A percentile compares a stretch with the other conserved stretches of the same genome.
Evolutionary conservation across 2,329 filamentous ascomycete genomes (phyloP).

Genomic region (Fusarium mexicanum): DNA sequence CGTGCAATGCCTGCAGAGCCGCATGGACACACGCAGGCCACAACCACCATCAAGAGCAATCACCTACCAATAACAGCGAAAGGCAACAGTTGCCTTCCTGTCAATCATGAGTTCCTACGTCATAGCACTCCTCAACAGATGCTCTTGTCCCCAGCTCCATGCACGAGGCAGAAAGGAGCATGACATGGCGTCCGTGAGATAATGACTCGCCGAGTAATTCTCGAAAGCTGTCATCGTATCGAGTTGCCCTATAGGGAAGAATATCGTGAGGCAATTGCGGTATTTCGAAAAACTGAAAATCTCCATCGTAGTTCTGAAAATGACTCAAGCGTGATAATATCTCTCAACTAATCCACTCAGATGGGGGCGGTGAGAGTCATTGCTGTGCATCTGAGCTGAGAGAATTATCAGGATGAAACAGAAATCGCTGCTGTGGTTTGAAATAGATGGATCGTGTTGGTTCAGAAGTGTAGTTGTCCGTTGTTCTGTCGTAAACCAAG

Average conservation of each 20-base stretch:
- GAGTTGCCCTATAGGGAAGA: not conserved
- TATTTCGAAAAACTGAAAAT: not conserved
- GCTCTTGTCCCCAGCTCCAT: not conserved
- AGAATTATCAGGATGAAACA: not conserved
- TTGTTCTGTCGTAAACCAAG: not conserved
- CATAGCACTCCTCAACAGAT: not conserved
- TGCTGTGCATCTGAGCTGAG: not conserved
- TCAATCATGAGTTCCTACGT: not conserved
- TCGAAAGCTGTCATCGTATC: not conserved
- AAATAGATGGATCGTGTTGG: not conserved
- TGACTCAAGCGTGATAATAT: not conserved
- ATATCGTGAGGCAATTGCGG: not conserved
- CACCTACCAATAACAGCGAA: not conserved
- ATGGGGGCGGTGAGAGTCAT: not conserved
- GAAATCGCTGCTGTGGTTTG: not conserved
- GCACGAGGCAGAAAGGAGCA: not conserved
- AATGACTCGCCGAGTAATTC: not conserved
- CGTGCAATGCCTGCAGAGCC: not conserved
- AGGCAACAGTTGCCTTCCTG: not conserved
- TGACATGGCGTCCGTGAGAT: not conserved
- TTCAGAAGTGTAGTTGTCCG: not conserved
- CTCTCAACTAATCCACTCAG: not conserved
- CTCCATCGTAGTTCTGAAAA: not conserved
- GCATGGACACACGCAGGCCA: not conserved
- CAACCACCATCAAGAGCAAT: not conserved